A percentile compares a stretch with the other conserved stretches of the same genome.
phyloP scores from a whole-genome alignment of 2,329 filamentous ascomycete genomes.

The Lasiodiplodia sp. region DNA sequence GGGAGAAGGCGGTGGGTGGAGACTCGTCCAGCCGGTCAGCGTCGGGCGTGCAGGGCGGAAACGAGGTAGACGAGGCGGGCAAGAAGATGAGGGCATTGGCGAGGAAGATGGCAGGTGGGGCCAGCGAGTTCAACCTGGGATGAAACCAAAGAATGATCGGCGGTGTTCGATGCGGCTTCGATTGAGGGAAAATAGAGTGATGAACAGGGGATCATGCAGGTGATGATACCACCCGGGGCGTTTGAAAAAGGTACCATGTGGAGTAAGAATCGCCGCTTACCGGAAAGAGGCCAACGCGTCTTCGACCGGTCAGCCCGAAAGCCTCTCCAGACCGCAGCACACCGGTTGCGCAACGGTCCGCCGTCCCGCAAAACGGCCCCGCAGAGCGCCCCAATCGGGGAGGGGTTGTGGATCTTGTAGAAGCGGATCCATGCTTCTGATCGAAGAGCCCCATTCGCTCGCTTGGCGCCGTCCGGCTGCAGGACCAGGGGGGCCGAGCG shows the following conservation, averaged over 20 bases:
- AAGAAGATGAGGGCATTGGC: constrained; percentile 56
- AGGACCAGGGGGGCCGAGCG: not conserved
- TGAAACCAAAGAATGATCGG: constrained; percentile 41
- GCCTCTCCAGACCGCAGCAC: not conserved
- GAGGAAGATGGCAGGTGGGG: constrained; percentile 50
- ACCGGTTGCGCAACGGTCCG: constrained; percentile 1
- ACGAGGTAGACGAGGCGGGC: constrained; percentile 61
- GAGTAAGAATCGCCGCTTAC: constrained; percentile 1
- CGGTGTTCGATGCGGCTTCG: not conserved
- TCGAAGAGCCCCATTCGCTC: not conserved
- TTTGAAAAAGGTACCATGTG: not conserved
- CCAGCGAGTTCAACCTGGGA: constrained; percentile 73
- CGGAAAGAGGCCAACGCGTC: not conserved
- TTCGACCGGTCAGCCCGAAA: not conserved
- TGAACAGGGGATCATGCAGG: constrained; percentile 1
- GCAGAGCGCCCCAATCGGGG: constrained; percentile 1
- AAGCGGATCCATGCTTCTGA: not conserved
- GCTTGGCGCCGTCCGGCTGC: not conserved
- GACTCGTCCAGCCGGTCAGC: not conserved
- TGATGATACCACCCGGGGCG: not conserved
- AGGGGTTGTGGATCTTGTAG: not conserved
- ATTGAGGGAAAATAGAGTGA: not conserved
- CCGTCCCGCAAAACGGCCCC: not conserved
- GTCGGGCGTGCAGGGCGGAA: constrained; percentile 34
- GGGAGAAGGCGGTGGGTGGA: constrained; percentile 36